These are phyloP conservation scores for Cyberlindnera subsufficiens DNA, from an alignment of 805 yeast genomes.

Conservation along the genomic window DNA sequence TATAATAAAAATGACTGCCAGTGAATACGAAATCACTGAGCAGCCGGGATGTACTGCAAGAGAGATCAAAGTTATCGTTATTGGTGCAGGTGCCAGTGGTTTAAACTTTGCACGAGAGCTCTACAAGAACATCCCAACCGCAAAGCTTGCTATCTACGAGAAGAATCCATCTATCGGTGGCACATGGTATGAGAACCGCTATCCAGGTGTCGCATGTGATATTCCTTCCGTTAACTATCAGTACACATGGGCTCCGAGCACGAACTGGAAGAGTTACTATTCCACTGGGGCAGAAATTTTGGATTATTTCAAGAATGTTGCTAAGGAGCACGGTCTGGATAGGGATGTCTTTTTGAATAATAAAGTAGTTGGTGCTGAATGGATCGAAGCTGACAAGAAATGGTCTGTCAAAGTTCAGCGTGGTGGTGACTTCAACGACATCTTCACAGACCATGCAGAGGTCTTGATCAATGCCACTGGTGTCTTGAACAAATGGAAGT, in stretches of 20 bases:
- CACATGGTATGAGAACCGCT: constrained; percentile 1
- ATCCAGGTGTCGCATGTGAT: constrained; percentile 2
- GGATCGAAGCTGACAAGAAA: not conserved
- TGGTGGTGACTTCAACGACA: not conserved
- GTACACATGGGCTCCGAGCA: constrained; percentile 1
- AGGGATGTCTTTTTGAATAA: not conserved
- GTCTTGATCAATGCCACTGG: constrained; percentile 1
- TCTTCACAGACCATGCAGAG: not conserved
- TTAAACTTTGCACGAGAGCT: constrained; percentile 2
- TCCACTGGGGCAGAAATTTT: constrained; percentile 1
- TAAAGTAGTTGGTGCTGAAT: constrained; percentile 1
- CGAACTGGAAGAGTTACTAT: constrained; percentile 1
- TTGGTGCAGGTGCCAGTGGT: constrained; percentile 3
- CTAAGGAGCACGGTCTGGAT: constrained; percentile 1
- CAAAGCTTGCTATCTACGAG: constrained; percentile 1
- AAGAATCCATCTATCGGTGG: constrained; percentile 2
- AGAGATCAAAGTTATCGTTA: constrained; percentile 1
- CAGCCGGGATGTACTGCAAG: constrained; percentile 1
- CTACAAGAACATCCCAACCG: not conserved
- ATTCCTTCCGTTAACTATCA: constrained; percentile 1
- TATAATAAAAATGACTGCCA: not conserved
- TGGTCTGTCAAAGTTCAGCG: constrained; percentile 1
- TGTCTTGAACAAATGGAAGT: constrained; percentile 2
- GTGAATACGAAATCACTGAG: constrained; percentile 1
- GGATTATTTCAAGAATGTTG: constrained; percentile 1